Base-by-base conservation (phyloP, 78 protist species). In the Carpediemonas membranifera region DNA sequence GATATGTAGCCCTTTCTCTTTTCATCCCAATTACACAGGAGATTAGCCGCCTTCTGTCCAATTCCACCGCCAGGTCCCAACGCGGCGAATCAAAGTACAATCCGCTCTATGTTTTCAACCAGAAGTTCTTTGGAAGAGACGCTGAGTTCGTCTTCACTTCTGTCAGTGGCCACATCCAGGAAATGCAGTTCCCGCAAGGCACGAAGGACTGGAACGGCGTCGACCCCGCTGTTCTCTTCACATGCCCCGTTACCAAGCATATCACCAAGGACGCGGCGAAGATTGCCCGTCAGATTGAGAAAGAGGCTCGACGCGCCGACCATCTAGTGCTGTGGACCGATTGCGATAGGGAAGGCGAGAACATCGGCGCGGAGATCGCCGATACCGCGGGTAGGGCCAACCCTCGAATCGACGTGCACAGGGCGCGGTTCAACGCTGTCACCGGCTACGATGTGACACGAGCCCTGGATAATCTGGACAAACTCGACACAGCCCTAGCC, bases 341-440 rank as follows among this genome's bases (percentile, higher is more conserved):
- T 55, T 88, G 96, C 60, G 98, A 94, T 57, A 82, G 95, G 5
- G 92, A 90, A 66, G 98, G 98, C 18, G 98, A 94, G 64, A 86
- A 87, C 61, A 94, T 94, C n/a, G 85, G 85, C 2, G 85, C 73
- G 57, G 96, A 94, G 58, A 93, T 94, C 16, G 47, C 87, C 30
- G 83, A 68, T 3, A 66, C 59, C 31, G 73, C 81, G 59, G 31
- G 0, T 1, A 0, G 1, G 5, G 80, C 33, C 33, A 85, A 82
- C 59, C 82, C 66, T 14, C 54, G 53, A 2, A 1, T 77, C 30
- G 0, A 64, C 16, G 63, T 88, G 0, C 36, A 14, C 27, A 71
- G 98, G 0, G 98, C 98, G 0, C 86, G 35, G 43, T 94, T 94
- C 70, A 83, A 90, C 1, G 71, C 94, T 0, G 75, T 91, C 55